Evolutionary conservation across 768 basidiomycete genomes (phyloP), one percentile per base, ranked within the genome.

Genomic region (Pleurotus giganteus): DNA sequence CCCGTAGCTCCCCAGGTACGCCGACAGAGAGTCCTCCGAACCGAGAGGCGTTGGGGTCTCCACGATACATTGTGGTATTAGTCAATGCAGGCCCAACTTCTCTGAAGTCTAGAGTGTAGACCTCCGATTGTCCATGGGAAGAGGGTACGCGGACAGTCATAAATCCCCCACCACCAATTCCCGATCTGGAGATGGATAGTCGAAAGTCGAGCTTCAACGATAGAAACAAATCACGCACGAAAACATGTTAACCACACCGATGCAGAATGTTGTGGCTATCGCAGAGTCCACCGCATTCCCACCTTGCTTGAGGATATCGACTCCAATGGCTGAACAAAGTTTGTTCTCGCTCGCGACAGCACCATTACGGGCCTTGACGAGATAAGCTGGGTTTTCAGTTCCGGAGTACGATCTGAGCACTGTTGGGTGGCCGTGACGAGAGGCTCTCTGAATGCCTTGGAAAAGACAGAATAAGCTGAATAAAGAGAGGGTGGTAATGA

Each of bases 231-330:
- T 11, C 12, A 78, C 84, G 65, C 63, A 94, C 79, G 91, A 91
- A 67, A 94, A 97, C 85, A 92, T 92, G 67, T 94, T 94, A 47
- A 93, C 83, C 2, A 91, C 86, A 4, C 90, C 89, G 29, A 74
- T 73, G 65, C 96, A 98, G 23, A 98, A 74, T 0, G 87, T 83
- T 0, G 89, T 79, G 19, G 85, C 82, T 52, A 98, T 84, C 0
- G 85, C 88, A 0, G 96, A 87, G 60, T 98, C 96, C 13, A 96
- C 83, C 0, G 95, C 94, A 63, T 90, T 95, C 15, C 96, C 96
- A 24, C 94, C 94, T 6, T 83, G 80, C 71, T 84, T 85, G 55
- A 96, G 62, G 7, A 86, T 74, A 4, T 83, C 72, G 1, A 97
- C 83, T 2, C 95, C 96, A 45, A 97, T 85, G 39, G 89, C 71